A percentile compares a stretch with the other conserved stretches of the same genome.
These are phyloP conservation scores for Pulveroboletus sp. DNA, from an alignment of 1,284 basidiomycete species.

Conservation along the genomic window DNA sequence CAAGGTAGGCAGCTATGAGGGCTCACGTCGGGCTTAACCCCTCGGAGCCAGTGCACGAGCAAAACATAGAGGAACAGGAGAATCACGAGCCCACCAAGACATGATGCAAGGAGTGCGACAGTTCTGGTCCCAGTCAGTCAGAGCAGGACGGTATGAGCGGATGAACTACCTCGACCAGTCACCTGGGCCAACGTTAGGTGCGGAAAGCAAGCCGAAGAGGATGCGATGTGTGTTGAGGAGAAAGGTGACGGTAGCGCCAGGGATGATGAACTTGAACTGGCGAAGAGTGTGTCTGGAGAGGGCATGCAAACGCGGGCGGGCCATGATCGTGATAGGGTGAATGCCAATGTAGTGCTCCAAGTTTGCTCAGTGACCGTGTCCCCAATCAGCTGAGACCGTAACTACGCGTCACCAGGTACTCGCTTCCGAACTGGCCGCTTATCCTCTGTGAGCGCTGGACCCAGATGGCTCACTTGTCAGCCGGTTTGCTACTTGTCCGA, in stretches of 20 bases:
- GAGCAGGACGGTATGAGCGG: background rate
- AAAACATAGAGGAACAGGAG: constrained; percentile 72
- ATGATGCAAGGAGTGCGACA: constrained; percentile 50
- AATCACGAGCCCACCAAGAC: constrained; percentile 58
- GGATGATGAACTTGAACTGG: constrained; percentile 73
- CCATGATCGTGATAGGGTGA: constrained; percentile 15
- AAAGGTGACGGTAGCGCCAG: constrained; percentile 62
- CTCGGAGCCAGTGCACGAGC: constrained; percentile 60
- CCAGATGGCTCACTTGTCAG: background rate
- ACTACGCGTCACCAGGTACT: constrained; percentile 14
- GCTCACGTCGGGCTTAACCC: constrained; percentile 67
- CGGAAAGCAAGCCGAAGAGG: constrained; percentile 45
- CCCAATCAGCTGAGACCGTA: constrained; percentile 16
- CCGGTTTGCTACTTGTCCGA: too few relatives aligned
- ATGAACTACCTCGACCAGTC: constrained; percentile 54
- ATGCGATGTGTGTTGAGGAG: constrained; percentile 55
- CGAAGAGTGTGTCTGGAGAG: constrained; percentile 53
- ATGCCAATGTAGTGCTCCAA: background rate
- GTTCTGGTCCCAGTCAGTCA: constrained; percentile 41
- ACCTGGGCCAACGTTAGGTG: constrained; percentile 30
- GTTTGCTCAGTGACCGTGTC: background rate
- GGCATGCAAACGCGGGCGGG: constrained; percentile 13
- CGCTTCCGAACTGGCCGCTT: constrained; percentile 8
- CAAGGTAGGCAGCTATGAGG: background rate
- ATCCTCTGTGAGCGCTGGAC: background rate